Base-by-base conservation (phyloP, 495 filamentous ascomycete species). In the Patellaria atrata region DNA sequence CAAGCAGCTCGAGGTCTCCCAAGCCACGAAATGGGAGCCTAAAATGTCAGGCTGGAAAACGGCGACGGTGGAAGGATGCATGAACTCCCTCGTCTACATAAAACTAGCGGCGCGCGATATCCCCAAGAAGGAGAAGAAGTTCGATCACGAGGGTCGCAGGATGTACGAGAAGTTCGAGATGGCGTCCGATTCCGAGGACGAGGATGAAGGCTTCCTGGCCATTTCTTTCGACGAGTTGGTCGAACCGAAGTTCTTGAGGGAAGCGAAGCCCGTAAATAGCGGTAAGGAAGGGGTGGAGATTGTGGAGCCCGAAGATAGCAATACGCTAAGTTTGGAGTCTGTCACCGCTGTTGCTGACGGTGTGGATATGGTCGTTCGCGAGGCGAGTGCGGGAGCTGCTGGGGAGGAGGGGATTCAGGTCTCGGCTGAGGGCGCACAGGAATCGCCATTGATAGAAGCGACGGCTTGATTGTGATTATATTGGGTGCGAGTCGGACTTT, bases 1-100 rank as follows among this genome's bases (percentile, higher is more conserved):
- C 68, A 82, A 78, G 45, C 68, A 82, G 36, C 63, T 82, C 35
- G 65, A 73, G 18, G 68, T 85, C 49, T 83, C 79, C 20, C 73
- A 71, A 37, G 71, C 63, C 9, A 82, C 77, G 6, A 77, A 71
- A 17, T 92, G 82, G 78, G 67, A 81, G 35, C 87, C 87, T 0
- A 66, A 64, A 35, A 60, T 91, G 25, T 73, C 71, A 2, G 67
- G 64, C 2, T 76, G 74, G 45, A 62, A 73, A 10, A 79, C 79
- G 0, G 82, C 78, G 3, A 57, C 73, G 17, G 59, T 92, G 3
- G 57, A 64, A 48, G 51, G 6, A 45, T 62, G 11, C 53, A 67
- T 11, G 69, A 69, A 3, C 58, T 57, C 23, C 50, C 53, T 33
- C 41, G 48, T 87, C 10, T 60, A 66, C 10, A 54, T 92, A 9